Evolutionary conservation across 257 asterid species (phyloP), one percentile per base, ranked within the genome.

Genomic region (Solanum megistacrolobum): DNA sequence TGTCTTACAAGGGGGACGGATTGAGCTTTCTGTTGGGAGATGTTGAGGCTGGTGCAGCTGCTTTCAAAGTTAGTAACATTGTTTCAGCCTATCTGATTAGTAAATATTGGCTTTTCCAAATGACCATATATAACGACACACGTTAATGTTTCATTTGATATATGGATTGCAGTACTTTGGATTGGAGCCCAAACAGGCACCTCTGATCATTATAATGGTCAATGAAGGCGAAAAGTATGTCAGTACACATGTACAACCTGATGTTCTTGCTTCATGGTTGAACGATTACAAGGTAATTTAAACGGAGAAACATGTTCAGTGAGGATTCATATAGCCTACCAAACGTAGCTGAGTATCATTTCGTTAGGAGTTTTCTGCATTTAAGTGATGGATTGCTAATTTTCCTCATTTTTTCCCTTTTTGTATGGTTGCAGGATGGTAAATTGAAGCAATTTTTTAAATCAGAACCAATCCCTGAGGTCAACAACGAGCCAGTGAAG

Each of bases 381-480:
- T 25, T 12, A 14, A 31, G n/a, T 1, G 11, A 38, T 23, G 34
- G 3, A 29, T n/a, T 39, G 12, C 4, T 18, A 35, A 4, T 34
- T 25, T 65, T 38, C 76, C 66, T 74, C 52, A 3, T 38, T 32
- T 74, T 32, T 7, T 5, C 0, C 9, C 55, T 12, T 62, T n/a
- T 8, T 73, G n/a, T 68, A 12, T 90, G 86, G 52, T 87, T 84
- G 88, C 90, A 96, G 99, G 96, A 92, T 1, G 99, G 98, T 16
- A 83, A 58, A 41, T 89, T 93, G 93, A 86, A 92, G 92, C 96
- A 94, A n/a, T 92, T 55, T 86, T 88, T 94, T 0, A 95, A 87
- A 89, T 96, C 99, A 25, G 93, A 94, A 90, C 96, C 97, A 43
- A 92, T 96, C 88, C 99, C 99, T 0, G 95, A 95, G 92, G 93